Base-by-base conservation (phyloP, 495 filamentous ascomycete species). In the Letharia lupina region DNA sequence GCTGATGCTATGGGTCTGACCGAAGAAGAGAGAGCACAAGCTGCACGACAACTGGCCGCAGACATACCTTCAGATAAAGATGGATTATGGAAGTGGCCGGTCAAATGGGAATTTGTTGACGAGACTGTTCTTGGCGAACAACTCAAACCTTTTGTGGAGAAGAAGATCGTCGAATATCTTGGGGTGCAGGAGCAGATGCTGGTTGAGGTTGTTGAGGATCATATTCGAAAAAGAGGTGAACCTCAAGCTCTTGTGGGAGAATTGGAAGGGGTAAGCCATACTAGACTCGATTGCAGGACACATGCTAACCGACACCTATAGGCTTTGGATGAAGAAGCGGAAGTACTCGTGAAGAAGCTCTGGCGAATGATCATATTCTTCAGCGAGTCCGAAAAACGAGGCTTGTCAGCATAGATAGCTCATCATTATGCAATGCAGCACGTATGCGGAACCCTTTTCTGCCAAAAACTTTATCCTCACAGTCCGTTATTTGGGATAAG, bases 331-430 rank as follows among this genome's bases (percentile, higher is more conserved):
- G 94, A 98, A 73, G 95, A 98, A 70, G 92, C 92, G 6, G 93
- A 96, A 75, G 89, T 87, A 13, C 78, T 98, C 69, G 94, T 98
- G 28, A 93, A 89, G 83, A 98, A 97, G 77, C 82, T 98, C 39
- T 98, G 94, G 94, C 85, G 94, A 57, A 95, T 98, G 92, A 84
- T 96, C 60, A 96, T 98, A 74, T 98, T 97, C 87, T 98, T 92
- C 71, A 93, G 90, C 37, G 94, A 98, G 77, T 89, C 87, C 71
- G 94, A 96, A 84, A 96, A 94, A 80, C 83, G 91, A 65, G 93
- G 94, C 1, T 77, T 95, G 47, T 90, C 89, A 37, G 85, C 85
- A 31, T 68, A 61, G 44, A 15, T 9, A 41, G 13, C 31, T 44
- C 13, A 0, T 41, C 39, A 15, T 12, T 20, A n/a, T 40, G 5